Evolutionary conservation across 208 protist species (phyloP).

Genomic region (Entamoeba invadens): DNA sequence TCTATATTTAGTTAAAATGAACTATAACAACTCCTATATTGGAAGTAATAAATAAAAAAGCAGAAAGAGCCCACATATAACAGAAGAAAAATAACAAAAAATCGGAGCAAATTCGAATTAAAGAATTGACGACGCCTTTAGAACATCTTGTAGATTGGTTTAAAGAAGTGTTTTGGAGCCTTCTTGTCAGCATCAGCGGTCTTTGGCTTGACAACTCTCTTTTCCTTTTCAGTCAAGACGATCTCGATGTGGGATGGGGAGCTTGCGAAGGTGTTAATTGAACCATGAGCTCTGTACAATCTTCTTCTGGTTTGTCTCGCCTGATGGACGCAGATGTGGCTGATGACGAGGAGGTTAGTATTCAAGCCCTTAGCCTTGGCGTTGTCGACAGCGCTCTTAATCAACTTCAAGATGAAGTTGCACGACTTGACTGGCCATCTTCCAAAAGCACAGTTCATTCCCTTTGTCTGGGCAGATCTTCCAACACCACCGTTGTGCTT

Average conservation of each 20-base stretch:
- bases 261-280: slow-evolving; percentile 45
- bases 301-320: slow-evolving; percentile 56
- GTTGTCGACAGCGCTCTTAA: slow-evolving; percentile 63
- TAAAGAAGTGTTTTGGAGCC: neutral
- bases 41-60: no score
- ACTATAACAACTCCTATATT: no score
- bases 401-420: slow-evolving; percentile 52
- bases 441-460: slow-evolving; percentile 41
- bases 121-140: no score
- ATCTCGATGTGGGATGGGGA: slow-evolving; percentile 11
- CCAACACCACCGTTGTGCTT: slow-evolving; percentile 63
- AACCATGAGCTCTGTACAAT: slow-evolving; percentile 70
- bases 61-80: no score
- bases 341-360: slow-evolving; percentile 49
- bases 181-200: neutral
- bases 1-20: no score
- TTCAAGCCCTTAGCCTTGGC: slow-evolving; percentile 60
- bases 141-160: no score
- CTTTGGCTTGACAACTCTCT: neutral
- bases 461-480: slow-evolving; percentile 67
- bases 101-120: no score
- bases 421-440: slow-evolving; percentile 63
- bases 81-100: no score
- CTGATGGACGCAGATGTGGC: slow-evolving; percentile 63
- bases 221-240: neutral